phyloP scores from a whole-genome alignment of 139 green algal genomes.

The Volvox africanus region DNA sequence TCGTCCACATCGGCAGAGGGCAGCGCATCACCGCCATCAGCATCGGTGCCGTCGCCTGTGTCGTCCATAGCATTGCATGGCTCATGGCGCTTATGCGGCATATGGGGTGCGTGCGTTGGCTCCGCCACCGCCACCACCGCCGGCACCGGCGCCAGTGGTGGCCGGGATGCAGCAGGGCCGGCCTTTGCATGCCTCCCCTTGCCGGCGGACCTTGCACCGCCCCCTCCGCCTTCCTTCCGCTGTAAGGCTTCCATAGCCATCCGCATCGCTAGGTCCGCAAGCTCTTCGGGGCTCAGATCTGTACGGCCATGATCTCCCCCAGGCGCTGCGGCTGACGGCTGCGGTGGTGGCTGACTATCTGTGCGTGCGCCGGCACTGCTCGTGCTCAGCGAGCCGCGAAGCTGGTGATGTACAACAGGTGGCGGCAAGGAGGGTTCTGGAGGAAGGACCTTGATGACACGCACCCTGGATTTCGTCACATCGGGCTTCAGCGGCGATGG shows the following conservation, averaged over 20 bases:
- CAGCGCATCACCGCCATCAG: background rate
- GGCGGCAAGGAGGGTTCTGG: background rate
- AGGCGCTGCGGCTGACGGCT: background rate
- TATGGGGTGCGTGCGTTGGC: background rate
- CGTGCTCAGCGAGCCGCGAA: background rate
- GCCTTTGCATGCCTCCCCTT: background rate
- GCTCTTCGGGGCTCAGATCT: slow-evolving; percentile 20
- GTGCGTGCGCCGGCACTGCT: background rate
- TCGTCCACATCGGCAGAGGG: background rate
- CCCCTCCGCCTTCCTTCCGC: slow-evolving; percentile 1
- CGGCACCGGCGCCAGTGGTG: too few species aligned
- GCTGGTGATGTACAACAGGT: background rate
- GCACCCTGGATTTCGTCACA: background rate
- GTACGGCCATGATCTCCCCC: background rate
- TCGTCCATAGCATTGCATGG: background rate
- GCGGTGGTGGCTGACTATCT: background rate
- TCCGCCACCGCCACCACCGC: background rate
- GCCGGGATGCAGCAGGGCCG: background rate
- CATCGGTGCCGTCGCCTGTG: background rate
- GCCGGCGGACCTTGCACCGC: background rate
- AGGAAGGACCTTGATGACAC: slow-evolving; percentile 7
- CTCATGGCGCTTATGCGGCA: too few species aligned
- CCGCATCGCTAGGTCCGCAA: slow-evolving; percentile 33
- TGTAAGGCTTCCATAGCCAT: slow-evolving; percentile 11
- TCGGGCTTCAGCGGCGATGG: slow-evolving; percentile 16